A percentile compares a stretch with the other conserved stretches of the same genome.
phyloP scores from a whole-genome alignment of 129 eudicot genomes.

The Kitagawia praeruptora region DNA sequence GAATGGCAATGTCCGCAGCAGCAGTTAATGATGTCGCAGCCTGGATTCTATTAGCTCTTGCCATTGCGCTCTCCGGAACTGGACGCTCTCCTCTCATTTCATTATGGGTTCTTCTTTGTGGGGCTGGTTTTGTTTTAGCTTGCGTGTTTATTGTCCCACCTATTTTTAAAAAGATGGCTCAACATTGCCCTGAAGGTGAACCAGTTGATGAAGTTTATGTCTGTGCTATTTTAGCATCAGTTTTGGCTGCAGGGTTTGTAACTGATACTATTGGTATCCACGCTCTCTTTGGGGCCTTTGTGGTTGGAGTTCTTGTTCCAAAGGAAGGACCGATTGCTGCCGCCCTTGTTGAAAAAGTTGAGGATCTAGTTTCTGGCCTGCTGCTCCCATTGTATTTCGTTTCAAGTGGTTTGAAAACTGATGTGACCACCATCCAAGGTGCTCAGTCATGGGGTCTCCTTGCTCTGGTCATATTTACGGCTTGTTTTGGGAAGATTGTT shows the following conservation, averaged over 20 bases:
- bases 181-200: slow-evolving; percentile 33
- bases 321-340: slow-evolving; percentile 38
- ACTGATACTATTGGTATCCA: slow-evolving; percentile 45
- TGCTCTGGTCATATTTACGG: slow-evolving; percentile 29
- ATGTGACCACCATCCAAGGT: slow-evolving; percentile 36
- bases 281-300: slow-evolving; percentile 46
- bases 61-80: slow-evolving; percentile 35
- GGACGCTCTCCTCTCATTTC: slow-evolving; percentile 26
- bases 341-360: slow-evolving; percentile 38
- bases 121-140: slow-evolving; percentile 24
- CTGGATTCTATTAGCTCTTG: slow-evolving; percentile 43
- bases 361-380: slow-evolving; percentile 46
- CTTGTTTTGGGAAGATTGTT: slow-evolving; percentile 43
- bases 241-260: slow-evolving; percentile 35
- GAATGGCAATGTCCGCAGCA: slow-evolving; percentile 47
- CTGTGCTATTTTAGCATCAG: slow-evolving; percentile 32
- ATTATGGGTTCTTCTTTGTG: slow-evolving; percentile 36
- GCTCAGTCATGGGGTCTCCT: slow-evolving; percentile 41
- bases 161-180: slow-evolving; percentile 27
- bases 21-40: slow-evolving; percentile 48
- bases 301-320: slow-evolving; percentile 38
- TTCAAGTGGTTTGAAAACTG: slow-evolving; percentile 43
- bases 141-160: slow-evolving; percentile 14
- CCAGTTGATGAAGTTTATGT: slow-evolving; percentile 32
- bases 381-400: slow-evolving; percentile 41